A percentile compares a stretch with the other conserved stretches of the same genome.
Conservation (phyloP, 768 basidiomycete genomes). For the Lactifluus subvellereus region DNA sequence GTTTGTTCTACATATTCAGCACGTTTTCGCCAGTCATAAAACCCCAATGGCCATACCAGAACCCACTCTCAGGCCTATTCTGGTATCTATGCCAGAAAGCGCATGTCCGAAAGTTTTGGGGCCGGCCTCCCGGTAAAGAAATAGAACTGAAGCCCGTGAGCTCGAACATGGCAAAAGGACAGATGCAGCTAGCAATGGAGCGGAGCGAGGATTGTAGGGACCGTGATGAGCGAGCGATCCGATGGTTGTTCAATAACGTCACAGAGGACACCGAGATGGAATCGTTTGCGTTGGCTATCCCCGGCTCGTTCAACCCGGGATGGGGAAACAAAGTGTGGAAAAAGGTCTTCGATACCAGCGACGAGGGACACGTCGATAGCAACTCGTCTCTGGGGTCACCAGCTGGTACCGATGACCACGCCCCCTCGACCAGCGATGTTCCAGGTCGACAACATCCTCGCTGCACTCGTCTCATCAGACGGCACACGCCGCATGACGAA, state of each 20-base stretch:
- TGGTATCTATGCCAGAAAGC: conserved; percentile 8
- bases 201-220: background rate
- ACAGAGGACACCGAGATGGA: conserved; percentile 1
- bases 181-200: conserved; percentile 2
- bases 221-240: conserved; percentile 6
- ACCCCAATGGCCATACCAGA: conserved; percentile 16
- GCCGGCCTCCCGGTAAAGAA: background rate
- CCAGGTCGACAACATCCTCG: background rate
- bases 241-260: conserved; percentile 1
- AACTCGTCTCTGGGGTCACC: too few species aligned
- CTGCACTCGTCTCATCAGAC: background rate
- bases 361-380: too few species aligned
- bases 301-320: conserved; percentile 6
- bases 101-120: background rate
- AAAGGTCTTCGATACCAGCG: background rate
- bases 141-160: background rate
- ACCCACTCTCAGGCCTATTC: conserved; percentile 5
- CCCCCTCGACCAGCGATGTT: background rate
- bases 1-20: conserved; percentile 14
- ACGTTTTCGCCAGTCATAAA: background rate
- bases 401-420: too few species aligned
- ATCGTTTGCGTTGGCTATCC: conserved; percentile 2
- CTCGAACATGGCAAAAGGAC: background rate
- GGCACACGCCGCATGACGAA: background rate
- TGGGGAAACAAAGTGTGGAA: conserved; percentile 9